Evolutionary conservation across 257 asterid genomes (phyloP).

Genomic region (Plantago elongata): DNA sequence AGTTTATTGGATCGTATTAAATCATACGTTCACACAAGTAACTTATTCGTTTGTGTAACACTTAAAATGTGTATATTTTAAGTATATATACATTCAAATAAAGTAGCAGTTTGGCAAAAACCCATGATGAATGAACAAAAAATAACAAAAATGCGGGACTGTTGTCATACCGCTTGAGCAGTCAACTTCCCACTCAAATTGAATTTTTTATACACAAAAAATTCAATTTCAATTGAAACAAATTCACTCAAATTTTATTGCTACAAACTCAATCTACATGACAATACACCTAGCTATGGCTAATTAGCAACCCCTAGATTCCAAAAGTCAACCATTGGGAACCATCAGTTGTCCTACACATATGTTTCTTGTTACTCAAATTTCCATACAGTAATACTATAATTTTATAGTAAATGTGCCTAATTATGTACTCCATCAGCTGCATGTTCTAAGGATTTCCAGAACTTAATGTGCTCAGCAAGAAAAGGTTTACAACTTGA

Average conservation of each 20-base stretch:
- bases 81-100: no score
- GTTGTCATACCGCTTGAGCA: no score
- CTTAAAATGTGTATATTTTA: no score
- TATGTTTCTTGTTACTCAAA: constrained; percentile 32
- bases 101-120: constrained; percentile 46
- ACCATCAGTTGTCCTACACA: constrained; percentile 21
- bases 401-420: background rate
- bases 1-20: no score
- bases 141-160: no score
- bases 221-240: no score
- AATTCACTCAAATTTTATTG: no score
- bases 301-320: background rate
- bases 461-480: constrained; percentile 52
- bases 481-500: constrained; percentile 41
- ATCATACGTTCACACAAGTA: no score
- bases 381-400: constrained; percentile 9
- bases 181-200: no score
- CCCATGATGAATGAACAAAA: constrained; percentile 30
- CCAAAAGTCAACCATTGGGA: constrained; percentile 49
- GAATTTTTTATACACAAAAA: no score
- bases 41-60: no score
- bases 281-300: constrained; percentile 4
- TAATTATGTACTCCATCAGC: constrained; percentile 14
- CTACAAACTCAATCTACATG: constrained; percentile 26
- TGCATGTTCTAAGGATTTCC: constrained; percentile 36